A percentile compares a stretch with the other conserved stretches of the same genome.
Evolutionary conservation across 192 early-diverging fungal species (phyloP).

Genomic region (Chytriomyces sp.): DNA sequence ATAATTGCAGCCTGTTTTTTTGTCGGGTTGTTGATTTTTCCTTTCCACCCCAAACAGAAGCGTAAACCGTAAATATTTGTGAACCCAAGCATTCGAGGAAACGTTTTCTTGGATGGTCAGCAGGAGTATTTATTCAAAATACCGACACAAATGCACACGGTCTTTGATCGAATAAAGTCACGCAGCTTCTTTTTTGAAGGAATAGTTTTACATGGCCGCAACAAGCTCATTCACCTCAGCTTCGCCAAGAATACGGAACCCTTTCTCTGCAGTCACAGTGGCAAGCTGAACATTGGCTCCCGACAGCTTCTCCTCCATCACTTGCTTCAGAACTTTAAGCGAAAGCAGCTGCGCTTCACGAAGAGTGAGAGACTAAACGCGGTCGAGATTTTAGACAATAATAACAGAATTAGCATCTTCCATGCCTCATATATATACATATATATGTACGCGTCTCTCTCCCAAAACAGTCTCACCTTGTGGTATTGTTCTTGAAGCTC

Average conservation of each 20-base stretch:
- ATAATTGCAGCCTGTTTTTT: slow-evolving; percentile 17
- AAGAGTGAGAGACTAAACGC: slow-evolving; percentile 73
- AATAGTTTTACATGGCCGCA: slow-evolving; percentile 28
- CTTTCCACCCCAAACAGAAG: background rate
- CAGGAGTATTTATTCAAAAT: too few species aligned
- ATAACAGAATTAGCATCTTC: background rate
- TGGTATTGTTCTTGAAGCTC: slow-evolving; percentile 98
- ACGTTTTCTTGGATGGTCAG: background rate
- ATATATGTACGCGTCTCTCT: too few species aligned
- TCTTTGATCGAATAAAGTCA: too few species aligned
- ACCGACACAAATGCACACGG: too few species aligned
- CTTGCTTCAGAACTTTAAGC: slow-evolving; percentile 96
- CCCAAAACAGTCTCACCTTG: slow-evolving; percentile 52
- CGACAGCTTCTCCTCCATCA: slow-evolving; percentile 99
- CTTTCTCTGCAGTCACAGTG: slow-evolving; percentile 76
- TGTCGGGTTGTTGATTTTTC: slow-evolving; percentile 2
- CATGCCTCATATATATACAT: background rate
- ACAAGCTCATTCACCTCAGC: slow-evolving; percentile 70
- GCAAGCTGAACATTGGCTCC: slow-evolving; percentile 95
- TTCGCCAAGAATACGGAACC: slow-evolving; percentile 81
- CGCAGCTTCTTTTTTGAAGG: too few species aligned
- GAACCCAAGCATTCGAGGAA: too few species aligned
- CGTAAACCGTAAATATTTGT: too few species aligned
- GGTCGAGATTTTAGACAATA: slow-evolving; percentile 12
- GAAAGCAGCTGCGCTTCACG: slow-evolving; percentile 86